A percentile compares a stretch with the other conserved stretches of the same genome.
These are phyloP conservation scores for Jaltomata sinuosa DNA, from an alignment of 257 asterid species.

Conservation along the genomic window DNA sequence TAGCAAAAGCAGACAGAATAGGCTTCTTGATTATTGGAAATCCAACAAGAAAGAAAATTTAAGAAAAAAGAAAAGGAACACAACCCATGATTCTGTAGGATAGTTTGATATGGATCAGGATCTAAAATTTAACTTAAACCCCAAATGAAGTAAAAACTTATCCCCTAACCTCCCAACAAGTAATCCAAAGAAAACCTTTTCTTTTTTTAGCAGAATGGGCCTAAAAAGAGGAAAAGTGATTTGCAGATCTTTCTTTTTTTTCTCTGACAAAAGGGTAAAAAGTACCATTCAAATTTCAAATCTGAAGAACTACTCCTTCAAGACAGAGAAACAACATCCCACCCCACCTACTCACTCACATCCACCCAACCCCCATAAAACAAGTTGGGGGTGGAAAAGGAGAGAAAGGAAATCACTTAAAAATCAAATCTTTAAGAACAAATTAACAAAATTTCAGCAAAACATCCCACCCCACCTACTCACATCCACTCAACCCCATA, in stretches of 20 bases:
- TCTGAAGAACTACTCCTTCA: not conserved
- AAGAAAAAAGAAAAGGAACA: too few species aligned
- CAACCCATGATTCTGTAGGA: not conserved
- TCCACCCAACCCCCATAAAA: too few species aligned
- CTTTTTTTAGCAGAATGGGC: not conserved
- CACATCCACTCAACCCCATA: too few species aligned
- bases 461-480: too few species aligned
- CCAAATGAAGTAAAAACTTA: not conserved
- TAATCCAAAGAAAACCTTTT: conserved; percentile 13
- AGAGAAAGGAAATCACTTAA: too few species aligned
- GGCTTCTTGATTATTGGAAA: not conserved
- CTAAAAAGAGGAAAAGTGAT: conserved; percentile 15
- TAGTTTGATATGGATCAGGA: conserved; percentile 1
- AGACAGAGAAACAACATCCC: conserved; percentile 13
- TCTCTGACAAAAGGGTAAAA: conserved; percentile 22
- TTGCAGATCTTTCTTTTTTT: conserved; percentile 45
- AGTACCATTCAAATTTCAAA: conserved; percentile 22
- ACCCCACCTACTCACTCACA: too few species aligned
- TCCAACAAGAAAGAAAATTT: not conserved
- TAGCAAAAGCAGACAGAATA: not conserved
- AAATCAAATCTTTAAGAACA: too few species aligned
- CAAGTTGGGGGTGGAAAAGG: too few species aligned
- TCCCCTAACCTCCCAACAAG: conserved; percentile 9
- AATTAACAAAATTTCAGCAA: too few species aligned
- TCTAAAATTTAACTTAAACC: conserved; percentile 2